These are phyloP conservation scores for Aspergillus sp. DNA, from an alignment of 2,329 filamentous ascomycete genomes.

Conservation along the genomic window DNA sequence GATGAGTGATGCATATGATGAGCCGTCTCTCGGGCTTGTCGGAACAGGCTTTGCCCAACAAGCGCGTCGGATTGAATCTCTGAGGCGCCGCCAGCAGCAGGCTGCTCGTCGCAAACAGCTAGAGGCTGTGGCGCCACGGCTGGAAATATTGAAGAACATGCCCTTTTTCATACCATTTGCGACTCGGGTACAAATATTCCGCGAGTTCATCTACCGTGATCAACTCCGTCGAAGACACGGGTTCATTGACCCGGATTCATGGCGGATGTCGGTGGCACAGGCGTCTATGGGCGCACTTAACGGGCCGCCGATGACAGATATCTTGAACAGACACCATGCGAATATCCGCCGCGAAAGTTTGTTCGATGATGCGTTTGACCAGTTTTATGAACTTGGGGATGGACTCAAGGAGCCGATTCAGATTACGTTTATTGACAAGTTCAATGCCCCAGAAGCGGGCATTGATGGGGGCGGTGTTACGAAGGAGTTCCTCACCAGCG, in stretches of 20 bases:
- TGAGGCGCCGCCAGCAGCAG: slow-evolving; percentile 65
- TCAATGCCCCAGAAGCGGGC: slow-evolving; percentile 81
- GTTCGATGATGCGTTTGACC: slow-evolving; percentile 80
- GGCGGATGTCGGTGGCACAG: slow-evolving; percentile 63
- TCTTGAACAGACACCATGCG: slow-evolving; percentile 66
- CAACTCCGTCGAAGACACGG: slow-evolving; percentile 70
- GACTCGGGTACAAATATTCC: slow-evolving; percentile 86
- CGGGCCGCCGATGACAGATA: slow-evolving; percentile 40
- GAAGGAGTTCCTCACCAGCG: slow-evolving; percentile 90
- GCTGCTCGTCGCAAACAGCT: slow-evolving; percentile 69
- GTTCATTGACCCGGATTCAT: slow-evolving; percentile 69
- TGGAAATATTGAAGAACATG: slow-evolving; percentile 93
- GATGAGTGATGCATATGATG: slow-evolving; percentile 36
- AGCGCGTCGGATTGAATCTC: slow-evolving; percentile 60
- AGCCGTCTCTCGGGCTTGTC: slow-evolving; percentile 43
- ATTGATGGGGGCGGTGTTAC: slow-evolving; percentile 97
- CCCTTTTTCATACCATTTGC: slow-evolving; percentile 95
- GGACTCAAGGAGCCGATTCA: slow-evolving; percentile 92
- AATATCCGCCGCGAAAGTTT: slow-evolving; percentile 75
- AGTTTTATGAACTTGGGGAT: slow-evolving; percentile 79
- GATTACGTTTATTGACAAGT: slow-evolving; percentile 93
- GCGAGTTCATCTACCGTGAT: slow-evolving; percentile 85
- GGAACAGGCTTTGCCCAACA: slow-evolving; percentile 63
- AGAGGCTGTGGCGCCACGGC: slow-evolving; percentile 76
- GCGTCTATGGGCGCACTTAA: slow-evolving; percentile 36